Percentiles rank a stretch among this genome's conserved stretches.
These are phyloP conservation scores for Lactarius evosmus DNA, from an alignment of 768 basidiomycete species.

Conservation along the genomic window DNA sequence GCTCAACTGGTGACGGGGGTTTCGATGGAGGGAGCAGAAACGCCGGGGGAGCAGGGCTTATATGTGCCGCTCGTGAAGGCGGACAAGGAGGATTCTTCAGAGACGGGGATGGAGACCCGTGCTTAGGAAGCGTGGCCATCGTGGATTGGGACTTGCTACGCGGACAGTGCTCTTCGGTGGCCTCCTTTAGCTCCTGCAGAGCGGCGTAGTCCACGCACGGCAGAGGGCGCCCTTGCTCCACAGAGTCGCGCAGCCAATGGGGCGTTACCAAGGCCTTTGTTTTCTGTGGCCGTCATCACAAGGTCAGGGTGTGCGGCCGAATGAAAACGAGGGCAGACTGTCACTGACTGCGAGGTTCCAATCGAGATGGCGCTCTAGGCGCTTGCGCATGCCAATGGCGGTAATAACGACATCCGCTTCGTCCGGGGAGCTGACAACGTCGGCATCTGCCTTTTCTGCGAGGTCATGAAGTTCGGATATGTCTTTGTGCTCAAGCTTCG, in stretches of 20 bases:
- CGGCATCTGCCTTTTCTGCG: constrained; percentile 32
- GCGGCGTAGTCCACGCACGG: constrained; percentile 59
- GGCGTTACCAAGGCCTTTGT: constrained; percentile 67
- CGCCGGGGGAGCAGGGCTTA: constrained; percentile 20
- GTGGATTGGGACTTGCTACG: constrained; percentile 26
- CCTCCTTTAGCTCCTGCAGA: constrained; percentile 47
- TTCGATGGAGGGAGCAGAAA: constrained; percentile 29
- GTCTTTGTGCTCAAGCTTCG: constrained; percentile 31
- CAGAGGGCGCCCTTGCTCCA: constrained; percentile 41
- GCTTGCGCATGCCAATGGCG: constrained; percentile 57
- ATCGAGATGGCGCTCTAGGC: constrained; percentile 66
- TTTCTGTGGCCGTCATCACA: constrained; percentile 41
- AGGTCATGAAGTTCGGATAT: constrained; percentile 34
- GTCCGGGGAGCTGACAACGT: constrained; percentile 40
- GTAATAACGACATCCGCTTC: constrained; percentile 68
- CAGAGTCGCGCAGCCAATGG: constrained; percentile 64
- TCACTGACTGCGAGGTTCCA: constrained; percentile 62
- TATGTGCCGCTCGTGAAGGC: neutral
- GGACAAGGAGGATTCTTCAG: neutral
- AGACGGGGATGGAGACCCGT: constrained; percentile 2
- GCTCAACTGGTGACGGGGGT: constrained; percentile 27
- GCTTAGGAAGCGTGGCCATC: neutral
- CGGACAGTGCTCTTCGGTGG: constrained; percentile 46
- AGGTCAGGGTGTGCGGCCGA: neutral
- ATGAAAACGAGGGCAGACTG: neutral